phyloP scores from a whole-genome alignment of 257 asterid genomes.

The Solanum chiquidenum region DNA sequence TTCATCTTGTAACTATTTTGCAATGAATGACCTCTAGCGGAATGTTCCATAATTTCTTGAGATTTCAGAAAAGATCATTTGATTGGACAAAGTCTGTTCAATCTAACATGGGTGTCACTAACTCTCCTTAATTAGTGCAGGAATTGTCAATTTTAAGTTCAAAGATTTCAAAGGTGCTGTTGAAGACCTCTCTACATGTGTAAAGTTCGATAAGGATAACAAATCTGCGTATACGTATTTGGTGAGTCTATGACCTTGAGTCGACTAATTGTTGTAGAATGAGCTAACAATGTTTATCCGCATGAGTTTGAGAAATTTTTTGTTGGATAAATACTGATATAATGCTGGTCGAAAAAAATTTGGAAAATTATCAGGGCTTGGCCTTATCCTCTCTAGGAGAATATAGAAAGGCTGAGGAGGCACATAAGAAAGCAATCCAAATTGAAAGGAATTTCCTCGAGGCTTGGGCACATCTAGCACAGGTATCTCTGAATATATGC shows the following conservation, averaged over 20 bases:
- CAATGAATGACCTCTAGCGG: neutral
- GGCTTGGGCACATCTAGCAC: slow-evolving; percentile 98
- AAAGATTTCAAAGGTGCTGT: slow-evolving; percentile 89
- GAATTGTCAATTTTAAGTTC: slow-evolving; percentile 88
- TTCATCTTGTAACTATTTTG: neutral
- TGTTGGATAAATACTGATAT: neutral
- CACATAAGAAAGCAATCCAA: slow-evolving; percentile 82
- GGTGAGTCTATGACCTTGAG: slow-evolving; percentile 42
- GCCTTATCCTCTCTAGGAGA: slow-evolving; percentile 88
- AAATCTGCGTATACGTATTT: slow-evolving; percentile 92
- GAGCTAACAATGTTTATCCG: neutral
- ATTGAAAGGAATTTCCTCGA: slow-evolving; percentile 72
- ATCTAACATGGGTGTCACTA: neutral
- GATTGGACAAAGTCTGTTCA: neutral
- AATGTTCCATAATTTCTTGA: neutral
- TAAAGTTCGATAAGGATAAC: slow-evolving; percentile 67
- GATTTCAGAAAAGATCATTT: neutral
- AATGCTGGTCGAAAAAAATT: slow-evolving; percentile 1
- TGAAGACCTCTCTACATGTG: slow-evolving; percentile 80
- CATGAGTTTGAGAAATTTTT: neutral
- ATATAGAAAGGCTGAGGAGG: slow-evolving; percentile 77
- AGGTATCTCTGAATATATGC: slow-evolving; percentile 36
- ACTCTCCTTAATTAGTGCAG: slow-evolving; percentile 32
- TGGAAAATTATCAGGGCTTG: slow-evolving; percentile 52
- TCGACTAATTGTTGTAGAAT: neutral